Conservation (phyloP, 176 grass and related monocot genomes). For the Oryza glaberrima region DNA sequence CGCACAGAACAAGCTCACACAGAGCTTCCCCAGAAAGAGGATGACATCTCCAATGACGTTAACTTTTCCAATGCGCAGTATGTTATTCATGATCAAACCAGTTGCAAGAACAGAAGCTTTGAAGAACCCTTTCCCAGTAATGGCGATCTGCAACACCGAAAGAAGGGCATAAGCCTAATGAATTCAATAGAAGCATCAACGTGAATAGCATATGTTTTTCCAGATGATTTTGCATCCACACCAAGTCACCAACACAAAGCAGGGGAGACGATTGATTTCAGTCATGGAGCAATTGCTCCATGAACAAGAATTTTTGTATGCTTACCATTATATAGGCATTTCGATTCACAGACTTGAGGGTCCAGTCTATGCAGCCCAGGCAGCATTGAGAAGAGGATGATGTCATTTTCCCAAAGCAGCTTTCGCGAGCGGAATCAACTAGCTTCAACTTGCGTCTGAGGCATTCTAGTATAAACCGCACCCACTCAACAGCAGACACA, state of each 20-base stretch:
- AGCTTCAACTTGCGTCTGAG: conserved; percentile 84
- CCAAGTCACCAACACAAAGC: conserved; percentile 10
- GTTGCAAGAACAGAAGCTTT: conserved; percentile 87
- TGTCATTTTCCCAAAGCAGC: conserved; percentile 65
- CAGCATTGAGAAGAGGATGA: conserved; percentile 87
- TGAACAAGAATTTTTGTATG: background rate
- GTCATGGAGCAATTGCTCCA: background rate
- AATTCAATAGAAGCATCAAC: background rate
- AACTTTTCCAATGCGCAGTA: conserved; percentile 94
- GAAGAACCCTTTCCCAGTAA: conserved; percentile 91
- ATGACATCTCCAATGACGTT: conserved; percentile 98
- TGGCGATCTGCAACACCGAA: conserved; percentile 76
- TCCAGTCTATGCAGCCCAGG: conserved; percentile 92
- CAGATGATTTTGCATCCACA: background rate
- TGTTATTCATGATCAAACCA: conserved; percentile 98
- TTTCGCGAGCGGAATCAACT: conserved; percentile 63
- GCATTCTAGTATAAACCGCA: conserved; percentile 92
- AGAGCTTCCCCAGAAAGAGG: conserved; percentile 92
- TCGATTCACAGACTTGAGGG: conserved; percentile 78
- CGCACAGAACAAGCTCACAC: conserved; percentile 91
- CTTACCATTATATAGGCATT: conserved; percentile 99
- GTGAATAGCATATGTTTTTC: background rate
- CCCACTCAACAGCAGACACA: conserved; percentile 87
- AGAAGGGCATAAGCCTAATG: background rate
- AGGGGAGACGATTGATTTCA: background rate